Base-by-base conservation (phyloP, 495 filamentous ascomycete species). In the Xanthoparmelia taractica region DNA sequence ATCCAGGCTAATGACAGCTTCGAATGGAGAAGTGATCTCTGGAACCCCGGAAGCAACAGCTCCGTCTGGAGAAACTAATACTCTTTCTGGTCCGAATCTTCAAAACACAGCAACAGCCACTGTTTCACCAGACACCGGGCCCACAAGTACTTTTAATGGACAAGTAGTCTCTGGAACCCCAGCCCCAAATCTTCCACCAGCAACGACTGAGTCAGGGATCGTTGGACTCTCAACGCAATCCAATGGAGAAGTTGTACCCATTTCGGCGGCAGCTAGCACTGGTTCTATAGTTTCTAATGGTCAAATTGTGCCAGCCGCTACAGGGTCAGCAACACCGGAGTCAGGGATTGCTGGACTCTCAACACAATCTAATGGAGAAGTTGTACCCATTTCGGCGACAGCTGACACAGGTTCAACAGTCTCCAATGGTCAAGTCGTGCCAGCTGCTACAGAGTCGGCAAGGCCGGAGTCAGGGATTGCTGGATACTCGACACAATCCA, bases 391-490 rank as follows among this genome's bases (percentile, higher is more conserved):
- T 36, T 52, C 61, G 29, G n/a, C 48, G 23, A 36, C 59, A 29
- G 25, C 25, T 52, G 48, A 27, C 27, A 29, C 48, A 29, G 48
- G 25, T 20, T 52, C 48, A 29, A 29, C 48, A 29, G 25, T 64
- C 41, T 68, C 72, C 2, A 75, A 65, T 68, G 71, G 72, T 68
- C 69, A 73, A 55, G 59, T 71, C 48, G 61, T 66, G 31, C 68
- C 33, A 37, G 18, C 60, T 40, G 60, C 60, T 31, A 50, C 65
- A 31, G 41, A n/a, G n/a, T n/a, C 43, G 27, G 20, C 41, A 27
- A 25, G 15, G 59, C 31, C 29, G 25, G 18, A 25, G 40, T 48
- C 34, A 8, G 41, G 59, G 20, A 57, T 40, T 37, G 27, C 41
- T 8, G 34, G 40, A 63, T 36, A 56, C 18, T 34, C 37, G 20